Evolutionary conservation across 306 rosid genomes (phyloP), one percentile per base, ranked within the genome.

Genomic region (Vigna hirtella): DNA sequence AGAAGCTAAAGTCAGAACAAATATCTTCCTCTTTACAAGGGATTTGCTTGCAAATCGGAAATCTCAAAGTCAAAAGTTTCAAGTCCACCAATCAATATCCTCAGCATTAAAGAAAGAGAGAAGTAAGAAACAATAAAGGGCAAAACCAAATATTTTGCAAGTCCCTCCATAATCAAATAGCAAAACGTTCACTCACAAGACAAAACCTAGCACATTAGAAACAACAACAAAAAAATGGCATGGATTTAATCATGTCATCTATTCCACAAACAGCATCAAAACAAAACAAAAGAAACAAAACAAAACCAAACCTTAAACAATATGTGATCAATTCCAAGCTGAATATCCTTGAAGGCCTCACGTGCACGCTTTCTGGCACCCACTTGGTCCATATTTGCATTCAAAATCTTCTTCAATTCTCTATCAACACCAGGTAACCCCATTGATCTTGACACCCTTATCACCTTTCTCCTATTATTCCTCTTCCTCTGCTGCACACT

Each of bases 241-340:
- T 18, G 20, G 67, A 13, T 55, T 42, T 42, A 0, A 13, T 55
- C n/a, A 26, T 48, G 65, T 28, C 28, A 65, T 55, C 17, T 52
- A 73, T 18, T 42, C 65, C 48, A 42, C 20, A 65, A 34, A 51
- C 63, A 51, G 22, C 24, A 32, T 17, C 64, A 66, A 78, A 24
- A 43, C 5, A 72, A 26, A 24, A 43, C 5, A 72, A 26, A 65
- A 17, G 40, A 42, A 14, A 53, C 48, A 55, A 13, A 49, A 49
- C 15, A 11, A 11, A 45, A 45, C 1, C 50, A 11, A 1, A 82
- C 98, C 96, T 91, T 91, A 76, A 94, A 94, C 81, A 94, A 72
- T 36, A 94, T 86, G 56, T 94, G 96, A 68, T 94, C 94, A 80
- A 94, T 85, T 6, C 89, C 88, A 73, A 94, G 97, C 79, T 94